Conservation (phyloP, 371 early-diverging fungal species). For the Circinella minor region DNA sequence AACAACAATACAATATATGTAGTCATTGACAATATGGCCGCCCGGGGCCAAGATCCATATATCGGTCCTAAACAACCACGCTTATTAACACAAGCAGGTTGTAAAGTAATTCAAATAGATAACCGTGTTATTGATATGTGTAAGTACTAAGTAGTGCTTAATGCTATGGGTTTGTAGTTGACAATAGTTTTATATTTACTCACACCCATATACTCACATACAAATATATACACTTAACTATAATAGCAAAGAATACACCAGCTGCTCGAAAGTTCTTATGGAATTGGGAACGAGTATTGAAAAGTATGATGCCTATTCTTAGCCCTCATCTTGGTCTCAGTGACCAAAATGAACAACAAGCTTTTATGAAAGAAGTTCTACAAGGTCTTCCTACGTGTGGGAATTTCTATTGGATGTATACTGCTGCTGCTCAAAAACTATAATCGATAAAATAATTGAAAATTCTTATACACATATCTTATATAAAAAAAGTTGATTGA, state of each 20-base stretch:
- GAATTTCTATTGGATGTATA: constrained; percentile 9
- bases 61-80: constrained; percentile 21
- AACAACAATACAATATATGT: background rate
- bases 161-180: background rate
- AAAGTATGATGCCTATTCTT: constrained; percentile 19
- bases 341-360: background rate
- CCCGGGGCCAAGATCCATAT: constrained; percentile 30
- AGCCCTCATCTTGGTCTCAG: constrained; percentile 20
- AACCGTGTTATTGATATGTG: constrained; percentile 26
- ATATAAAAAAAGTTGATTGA: too few relatives aligned
- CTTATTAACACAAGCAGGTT: constrained; percentile 16
- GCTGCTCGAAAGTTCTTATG: constrained; percentile 29
- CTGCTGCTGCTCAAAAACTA: constrained; percentile 6
- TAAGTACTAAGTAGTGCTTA: constrained; percentile 9
- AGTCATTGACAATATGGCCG: constrained; percentile 23
- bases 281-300: constrained; percentile 26
- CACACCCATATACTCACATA: too few relatives aligned
- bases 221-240: background rate
- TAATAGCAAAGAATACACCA: constrained; percentile 17
- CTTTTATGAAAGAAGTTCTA: background rate
- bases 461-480: too few relatives aligned
- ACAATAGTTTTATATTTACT: background rate
- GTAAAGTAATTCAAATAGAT: constrained; percentile 22
- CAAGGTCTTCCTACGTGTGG: background rate
- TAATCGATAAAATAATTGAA: background rate